A percentile compares a stretch with the other conserved stretches of the same genome.
Evolutionary conservation across 108 stramenopile genomes (phyloP).

Genomic region (Cyclotella choctawhatcheeana): DNA sequence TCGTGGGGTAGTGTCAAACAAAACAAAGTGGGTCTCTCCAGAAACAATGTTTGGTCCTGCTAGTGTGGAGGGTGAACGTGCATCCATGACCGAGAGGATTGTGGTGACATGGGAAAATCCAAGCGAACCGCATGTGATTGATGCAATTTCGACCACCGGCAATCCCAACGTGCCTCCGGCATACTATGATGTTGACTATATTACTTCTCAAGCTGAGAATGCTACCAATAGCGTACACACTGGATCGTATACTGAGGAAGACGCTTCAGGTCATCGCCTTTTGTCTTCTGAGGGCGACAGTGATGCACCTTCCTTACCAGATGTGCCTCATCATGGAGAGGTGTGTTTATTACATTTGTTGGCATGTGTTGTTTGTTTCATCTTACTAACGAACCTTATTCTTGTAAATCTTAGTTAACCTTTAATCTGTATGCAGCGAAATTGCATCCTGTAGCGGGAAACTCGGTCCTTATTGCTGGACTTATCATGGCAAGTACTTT

Average conservation of each 20-base stretch:
- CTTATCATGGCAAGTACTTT: too few species aligned
- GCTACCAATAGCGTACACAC: background rate
- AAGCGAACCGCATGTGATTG: slow-evolving; percentile 56
- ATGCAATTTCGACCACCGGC: slow-evolving; percentile 42
- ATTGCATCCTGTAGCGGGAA: slow-evolving; percentile 41
- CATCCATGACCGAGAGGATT: slow-evolving; percentile 33
- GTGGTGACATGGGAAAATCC: slow-evolving; percentile 53
- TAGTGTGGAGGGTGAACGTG: slow-evolving; percentile 39
- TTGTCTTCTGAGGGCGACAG: background rate
- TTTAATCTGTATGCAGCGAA: slow-evolving; percentile 49
- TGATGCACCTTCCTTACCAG: background rate
- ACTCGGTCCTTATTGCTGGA: slow-evolving; percentile 57
- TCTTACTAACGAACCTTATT: too few species aligned
- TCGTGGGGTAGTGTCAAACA: slow-evolving; percentile 25
- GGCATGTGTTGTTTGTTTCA: too few species aligned
- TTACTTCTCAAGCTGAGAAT: background rate
- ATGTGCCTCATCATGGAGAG: slow-evolving; percentile 42
- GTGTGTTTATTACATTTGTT: too few species aligned
- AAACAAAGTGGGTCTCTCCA: slow-evolving; percentile 21
- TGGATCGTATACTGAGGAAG: slow-evolving; percentile 4
- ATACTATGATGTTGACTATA: slow-evolving; percentile 14
- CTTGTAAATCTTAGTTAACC: too few species aligned
- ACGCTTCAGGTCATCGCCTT: background rate
- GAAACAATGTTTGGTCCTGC: slow-evolving; percentile 50
- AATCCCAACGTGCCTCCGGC: slow-evolving; percentile 30